Base-by-base conservation (phyloP, 225 moss, liverwort and hornwort genomes). In the Neckera pumila region DNA sequence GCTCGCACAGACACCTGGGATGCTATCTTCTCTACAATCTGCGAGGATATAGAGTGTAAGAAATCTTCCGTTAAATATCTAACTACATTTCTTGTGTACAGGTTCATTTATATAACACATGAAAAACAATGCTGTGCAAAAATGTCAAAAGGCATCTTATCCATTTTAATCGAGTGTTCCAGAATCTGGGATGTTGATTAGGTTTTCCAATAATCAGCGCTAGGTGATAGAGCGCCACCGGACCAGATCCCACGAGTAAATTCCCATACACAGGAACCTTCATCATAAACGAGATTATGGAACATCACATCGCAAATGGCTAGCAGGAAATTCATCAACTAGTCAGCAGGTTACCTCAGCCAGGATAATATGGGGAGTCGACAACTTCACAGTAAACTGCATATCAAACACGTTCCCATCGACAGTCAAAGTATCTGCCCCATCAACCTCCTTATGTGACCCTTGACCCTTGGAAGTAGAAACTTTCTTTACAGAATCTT, bases 11-110 rank as follows among this genome's bases (percentile, higher is more conserved):
- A 93, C 65, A 98, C 96, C 92, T 94, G 93, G 67, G 93, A 95
- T 66, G 94, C 95, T 67, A 97, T 92, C 91, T 97, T 97, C 92
- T 97, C 98, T 75, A 98, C 97, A 82, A 98, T 89, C 98, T 97
- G 94, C 92, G 49, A 86, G 56, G 34, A 70, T 21, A 18, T 20
- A 40, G 18, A 89, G n/a, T 40, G 45, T 79, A 27, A 81, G 31
- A 57, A 14, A 51, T 33, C 25, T 86, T 73, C 66, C 14, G 60
- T 66, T 36, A 47, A 56, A 42, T 33, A 54, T 71, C 42, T 69
- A 45, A 30, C 22, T 71, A 42, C 38, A 69, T 80, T 61, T 67
- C 57, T 15, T 79, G 64, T 15, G 49, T 30, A 42, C 7, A 42
- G 25, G 42, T 26, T 43, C 54, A 59, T 49, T 75, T 31, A 61